Percentiles rank a stretch among this genome's conserved stretches.
These are phyloP conservation scores for Pelargonium cotyledonis DNA, from an alignment of 441 rosid genomes.

Conservation along the genomic window DNA sequence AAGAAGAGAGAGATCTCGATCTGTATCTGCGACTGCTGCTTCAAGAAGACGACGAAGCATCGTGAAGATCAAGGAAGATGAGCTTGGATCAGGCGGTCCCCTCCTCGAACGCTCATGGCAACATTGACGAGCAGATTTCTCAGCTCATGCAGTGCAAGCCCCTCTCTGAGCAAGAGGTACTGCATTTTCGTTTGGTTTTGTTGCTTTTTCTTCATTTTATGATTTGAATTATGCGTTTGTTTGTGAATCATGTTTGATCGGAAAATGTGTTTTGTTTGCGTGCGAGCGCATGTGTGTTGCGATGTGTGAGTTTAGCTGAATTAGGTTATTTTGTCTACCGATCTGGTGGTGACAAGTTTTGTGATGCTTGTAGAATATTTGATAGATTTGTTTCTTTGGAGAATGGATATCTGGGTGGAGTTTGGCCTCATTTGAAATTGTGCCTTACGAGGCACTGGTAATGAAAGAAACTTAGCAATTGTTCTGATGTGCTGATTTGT, in stretches of 20 bases:
- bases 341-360: neutral
- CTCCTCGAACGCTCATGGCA: conserved; percentile 6
- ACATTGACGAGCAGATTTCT: conserved; percentile 1
- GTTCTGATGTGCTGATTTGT: neutral
- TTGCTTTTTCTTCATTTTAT: neutral
- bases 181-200: neutral
- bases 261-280: neutral
- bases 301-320: neutral
- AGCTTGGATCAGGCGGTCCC: neutral
- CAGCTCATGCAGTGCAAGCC: conserved; percentile 7
- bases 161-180: conserved; percentile 1
- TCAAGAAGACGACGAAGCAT: neutral
- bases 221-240: neutral
- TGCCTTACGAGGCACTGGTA: neutral
- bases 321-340: neutral
- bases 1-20: neutral
- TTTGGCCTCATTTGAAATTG: neutral
- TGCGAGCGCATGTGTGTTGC: neutral
- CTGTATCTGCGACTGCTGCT: neutral
- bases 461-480: neutral
- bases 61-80: neutral
- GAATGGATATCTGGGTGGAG: neutral
- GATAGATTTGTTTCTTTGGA: neutral
- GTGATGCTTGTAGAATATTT: neutral
- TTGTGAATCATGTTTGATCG: neutral